phyloP scores from a whole-genome alignment of 140 eudicot species.

The Senecio squalidus region DNA sequence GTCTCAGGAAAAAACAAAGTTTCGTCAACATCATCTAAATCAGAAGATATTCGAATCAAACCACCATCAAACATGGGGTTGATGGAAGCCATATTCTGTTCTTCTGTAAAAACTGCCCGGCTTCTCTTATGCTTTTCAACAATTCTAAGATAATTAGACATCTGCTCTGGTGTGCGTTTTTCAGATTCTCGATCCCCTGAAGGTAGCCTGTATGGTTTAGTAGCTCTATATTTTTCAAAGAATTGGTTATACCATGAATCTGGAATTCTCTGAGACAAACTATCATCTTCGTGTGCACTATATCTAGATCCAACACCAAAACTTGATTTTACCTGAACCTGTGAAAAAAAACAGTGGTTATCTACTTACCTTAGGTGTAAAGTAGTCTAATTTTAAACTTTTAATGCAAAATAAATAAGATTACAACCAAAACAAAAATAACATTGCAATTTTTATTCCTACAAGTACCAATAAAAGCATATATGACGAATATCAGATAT shows the following conservation, averaged over 20 bases:
- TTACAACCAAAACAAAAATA: not conserved
- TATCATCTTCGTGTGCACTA: slow-evolving; percentile 52
- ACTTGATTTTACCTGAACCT: slow-evolving; percentile 58
- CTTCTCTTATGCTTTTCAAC: slow-evolving; percentile 79
- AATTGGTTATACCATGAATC: slow-evolving; percentile 88
- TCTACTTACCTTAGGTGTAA: not conserved
- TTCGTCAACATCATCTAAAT: slow-evolving; percentile 41
- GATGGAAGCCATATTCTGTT: slow-evolving; percentile 33
- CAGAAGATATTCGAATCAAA: slow-evolving; percentile 33
- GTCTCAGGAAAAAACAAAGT: slow-evolving; percentile 70
- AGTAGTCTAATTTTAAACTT: not conserved
- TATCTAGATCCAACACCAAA: slow-evolving; percentile 63
- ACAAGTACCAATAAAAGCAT: too few species aligned
- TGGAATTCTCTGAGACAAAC: slow-evolving; percentile 56
- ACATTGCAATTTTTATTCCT: too few species aligned
- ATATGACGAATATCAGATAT: too few species aligned
- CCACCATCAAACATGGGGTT: slow-evolving; percentile 34
- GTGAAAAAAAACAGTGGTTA: slow-evolving; percentile 4
- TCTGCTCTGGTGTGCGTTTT: slow-evolving; percentile 88
- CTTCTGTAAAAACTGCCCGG: slow-evolving; percentile 68
- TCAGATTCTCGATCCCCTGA: slow-evolving; percentile 79
- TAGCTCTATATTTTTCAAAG: slow-evolving; percentile 66
- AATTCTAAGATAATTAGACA: slow-evolving; percentile 63
- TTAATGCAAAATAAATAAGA: not conserved
- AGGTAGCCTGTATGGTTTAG: slow-evolving; percentile 61